Evolutionary conservation across 208 protist genomes (phyloP).

Genomic region (Leishmania amazonensis): DNA sequence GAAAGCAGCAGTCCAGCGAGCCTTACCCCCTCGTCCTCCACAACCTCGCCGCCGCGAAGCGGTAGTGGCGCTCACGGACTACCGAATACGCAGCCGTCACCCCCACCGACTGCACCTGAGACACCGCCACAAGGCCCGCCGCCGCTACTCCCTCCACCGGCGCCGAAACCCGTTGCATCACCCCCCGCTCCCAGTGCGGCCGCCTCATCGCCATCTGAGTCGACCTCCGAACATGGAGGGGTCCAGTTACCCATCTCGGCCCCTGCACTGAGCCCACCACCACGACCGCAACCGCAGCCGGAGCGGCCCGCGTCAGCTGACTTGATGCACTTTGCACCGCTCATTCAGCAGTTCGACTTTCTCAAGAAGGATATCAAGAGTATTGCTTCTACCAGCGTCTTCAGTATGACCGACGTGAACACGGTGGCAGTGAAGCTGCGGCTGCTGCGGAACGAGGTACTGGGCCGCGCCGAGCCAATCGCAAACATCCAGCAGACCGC

Average conservation of each 20-base stretch:
- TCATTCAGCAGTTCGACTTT: conserved; percentile 59
- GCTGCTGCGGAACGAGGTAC: conserved; percentile 29
- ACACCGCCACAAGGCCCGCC: background rate
- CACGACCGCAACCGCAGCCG: background rate
- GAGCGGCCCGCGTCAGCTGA: background rate
- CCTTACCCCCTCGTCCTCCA: background rate
- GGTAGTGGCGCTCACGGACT: background rate
- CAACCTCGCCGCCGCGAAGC: background rate
- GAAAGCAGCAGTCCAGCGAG: too few species aligned
- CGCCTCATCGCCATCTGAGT: background rate
- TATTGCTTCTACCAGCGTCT: conserved; percentile 39
- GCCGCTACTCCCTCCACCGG: background rate
- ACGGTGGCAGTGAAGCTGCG: conserved; percentile 28
- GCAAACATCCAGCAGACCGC: conserved; percentile 12
- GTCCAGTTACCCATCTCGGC: background rate
- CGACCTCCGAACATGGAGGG: background rate
- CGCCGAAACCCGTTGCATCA: background rate
- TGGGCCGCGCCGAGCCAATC: conserved; percentile 30
- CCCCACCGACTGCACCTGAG: background rate
- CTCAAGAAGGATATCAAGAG: conserved; percentile 48
- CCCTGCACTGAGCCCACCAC: background rate
- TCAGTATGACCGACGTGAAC: conserved; percentile 33
- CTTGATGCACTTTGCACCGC: conserved; percentile 27
- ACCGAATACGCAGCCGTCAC: background rate
- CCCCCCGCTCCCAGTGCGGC: background rate